Conservation (phyloP, 768 basidiomycete species). For the Fomitopsis serialis region DNA sequence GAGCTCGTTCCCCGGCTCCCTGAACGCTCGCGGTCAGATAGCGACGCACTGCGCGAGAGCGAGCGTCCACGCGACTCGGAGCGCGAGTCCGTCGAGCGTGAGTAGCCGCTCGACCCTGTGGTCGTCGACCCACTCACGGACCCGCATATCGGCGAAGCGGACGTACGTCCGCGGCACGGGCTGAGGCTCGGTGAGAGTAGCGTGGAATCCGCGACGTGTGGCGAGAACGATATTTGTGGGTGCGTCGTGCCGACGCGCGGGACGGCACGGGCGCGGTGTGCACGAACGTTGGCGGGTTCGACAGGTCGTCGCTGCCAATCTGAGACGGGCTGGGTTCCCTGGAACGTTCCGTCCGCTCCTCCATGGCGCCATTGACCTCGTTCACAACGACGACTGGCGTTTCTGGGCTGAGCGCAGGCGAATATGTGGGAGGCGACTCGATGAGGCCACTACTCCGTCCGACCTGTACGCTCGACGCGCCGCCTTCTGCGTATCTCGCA, state of each 20-base stretch:
- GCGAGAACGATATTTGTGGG: conserved; percentile 29
- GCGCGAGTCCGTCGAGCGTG: conserved; percentile 22
- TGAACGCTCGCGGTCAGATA: conserved; percentile 45
- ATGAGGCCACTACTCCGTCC: conserved; percentile 18
- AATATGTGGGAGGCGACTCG: conserved; percentile 6
- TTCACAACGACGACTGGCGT: conserved; percentile 31
- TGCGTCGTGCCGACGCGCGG: conserved; percentile 21
- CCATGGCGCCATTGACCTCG: conserved; percentile 25
- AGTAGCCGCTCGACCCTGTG: conserved; percentile 24
- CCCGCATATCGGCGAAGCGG: conserved; percentile 9
- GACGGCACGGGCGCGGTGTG: conserved; percentile 15
- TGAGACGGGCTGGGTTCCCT: conserved; percentile 14
- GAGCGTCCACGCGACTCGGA: conserved; percentile 46
- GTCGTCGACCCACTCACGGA: conserved; percentile 18
- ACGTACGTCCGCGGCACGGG: conserved; percentile 15
- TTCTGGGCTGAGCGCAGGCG: conserved; percentile 2
- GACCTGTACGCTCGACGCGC: conserved; percentile 17
- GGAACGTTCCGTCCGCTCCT: conserved; percentile 27
- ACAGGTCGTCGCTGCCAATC: neutral
- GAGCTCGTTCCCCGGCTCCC: conserved; percentile 28
- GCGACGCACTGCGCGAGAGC: conserved; percentile 47
- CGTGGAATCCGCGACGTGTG: conserved; percentile 20
- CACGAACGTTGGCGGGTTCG: neutral
- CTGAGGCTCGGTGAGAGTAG: conserved; percentile 21
- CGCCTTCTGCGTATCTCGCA: conserved; percentile 18